These are phyloP conservation scores for Myxozyma melibiosi DNA, from an alignment of 805 yeast species.

Conservation along the genomic window DNA sequence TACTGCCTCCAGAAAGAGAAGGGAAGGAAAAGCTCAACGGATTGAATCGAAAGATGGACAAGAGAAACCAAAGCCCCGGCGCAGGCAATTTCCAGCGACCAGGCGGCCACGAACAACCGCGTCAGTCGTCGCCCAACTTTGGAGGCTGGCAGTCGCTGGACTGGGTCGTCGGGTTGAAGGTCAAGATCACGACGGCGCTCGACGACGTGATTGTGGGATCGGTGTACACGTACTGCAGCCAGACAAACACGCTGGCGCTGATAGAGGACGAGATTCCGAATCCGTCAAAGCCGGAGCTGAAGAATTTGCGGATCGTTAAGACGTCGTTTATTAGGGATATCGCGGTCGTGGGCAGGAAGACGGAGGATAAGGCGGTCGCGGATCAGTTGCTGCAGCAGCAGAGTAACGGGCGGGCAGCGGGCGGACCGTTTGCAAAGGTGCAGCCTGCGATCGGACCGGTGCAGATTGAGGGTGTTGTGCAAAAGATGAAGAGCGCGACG, in stretches of 20 bases:
- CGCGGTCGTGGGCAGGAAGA: conserved; percentile 47
- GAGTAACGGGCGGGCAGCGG: conserved; percentile 23
- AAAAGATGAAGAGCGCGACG: conserved; percentile 37
- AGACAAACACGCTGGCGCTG: conserved; percentile 48
- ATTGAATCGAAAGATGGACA: background rate
- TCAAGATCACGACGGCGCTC: conserved; percentile 60
- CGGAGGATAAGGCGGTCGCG: background rate
- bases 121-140: conserved; percentile 2
- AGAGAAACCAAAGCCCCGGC: conserved; percentile 7
- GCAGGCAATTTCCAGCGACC: background rate
- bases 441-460: conserved; percentile 44
- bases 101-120: background rate
- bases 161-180: conserved; percentile 44
- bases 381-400: conserved; percentile 20
- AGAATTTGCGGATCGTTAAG: conserved; percentile 55
- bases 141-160: conserved; percentile 8
- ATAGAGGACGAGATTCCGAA: background rate
- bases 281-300: conserved; percentile 30
- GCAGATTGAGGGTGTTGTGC: conserved; percentile 39
- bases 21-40: no score
- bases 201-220: conserved; percentile 63
- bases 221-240: conserved; percentile 61
- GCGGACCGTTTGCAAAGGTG: conserved; percentile 39
- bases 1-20: no score
- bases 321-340: conserved; percentile 60